Conservation (phyloP, 2,329 filamentous ascomycete species). For the Sclerotinia nivalis region DNA sequence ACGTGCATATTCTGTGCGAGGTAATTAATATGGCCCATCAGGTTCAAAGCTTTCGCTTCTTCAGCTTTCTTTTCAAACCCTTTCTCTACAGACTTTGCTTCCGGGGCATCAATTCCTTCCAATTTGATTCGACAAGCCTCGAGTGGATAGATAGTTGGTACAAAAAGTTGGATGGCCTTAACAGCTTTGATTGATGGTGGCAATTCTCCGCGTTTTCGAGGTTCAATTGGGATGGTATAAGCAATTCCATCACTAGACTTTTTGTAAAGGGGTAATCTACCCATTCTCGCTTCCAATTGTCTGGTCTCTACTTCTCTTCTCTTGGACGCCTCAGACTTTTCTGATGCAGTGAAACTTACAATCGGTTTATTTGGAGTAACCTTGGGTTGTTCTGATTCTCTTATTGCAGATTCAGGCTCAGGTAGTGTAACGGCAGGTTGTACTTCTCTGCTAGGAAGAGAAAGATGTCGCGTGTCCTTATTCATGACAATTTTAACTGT, state of each 20-base stretch:
- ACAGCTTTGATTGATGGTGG: slow-evolving; percentile 61
- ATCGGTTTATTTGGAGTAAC: slow-evolving; percentile 27
- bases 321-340: slow-evolving; percentile 63
- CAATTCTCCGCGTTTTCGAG: slow-evolving; percentile 60
- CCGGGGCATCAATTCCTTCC: slow-evolving; percentile 60
- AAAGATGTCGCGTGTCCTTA: slow-evolving; percentile 41
- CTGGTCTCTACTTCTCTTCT: slow-evolving; percentile 65
- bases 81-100: slow-evolving; percentile 63
- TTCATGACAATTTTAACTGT: slow-evolving; percentile 62
- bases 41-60: slow-evolving; percentile 57
- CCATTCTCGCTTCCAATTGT: slow-evolving; percentile 75
- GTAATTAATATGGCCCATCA: slow-evolving; percentile 76
- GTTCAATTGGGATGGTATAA: slow-evolving; percentile 70
- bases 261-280: slow-evolving; percentile 64
- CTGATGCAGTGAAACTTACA: slow-evolving; percentile 53
- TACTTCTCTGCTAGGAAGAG: slow-evolving; percentile 34
- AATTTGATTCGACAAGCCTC: slow-evolving; percentile 66
- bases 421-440: slow-evolving; percentile 26
- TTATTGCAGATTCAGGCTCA: slow-evolving; percentile 16
- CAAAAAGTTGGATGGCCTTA: slow-evolving; percentile 64
- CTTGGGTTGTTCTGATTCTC: slow-evolving; percentile 18
- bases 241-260: slow-evolving; percentile 69
- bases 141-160: slow-evolving; percentile 72
- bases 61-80: slow-evolving; percentile 62
- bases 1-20: slow-evolving; percentile 69